Conservation (phyloP, 2,329 filamentous ascomycete genomes). For the Zymoseptoria pseudotritici region DNA sequence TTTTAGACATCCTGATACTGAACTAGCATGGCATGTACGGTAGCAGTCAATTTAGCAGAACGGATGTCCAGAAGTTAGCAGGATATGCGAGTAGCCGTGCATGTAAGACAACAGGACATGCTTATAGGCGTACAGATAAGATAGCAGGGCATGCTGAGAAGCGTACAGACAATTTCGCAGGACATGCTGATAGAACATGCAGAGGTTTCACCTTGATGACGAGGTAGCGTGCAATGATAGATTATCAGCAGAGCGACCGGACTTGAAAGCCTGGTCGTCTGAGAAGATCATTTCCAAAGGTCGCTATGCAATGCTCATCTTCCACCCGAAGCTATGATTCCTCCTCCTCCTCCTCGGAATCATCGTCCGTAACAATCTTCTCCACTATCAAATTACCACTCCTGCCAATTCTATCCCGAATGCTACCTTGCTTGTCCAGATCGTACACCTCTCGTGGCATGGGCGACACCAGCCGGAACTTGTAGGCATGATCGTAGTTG, state of each 20-base stretch:
- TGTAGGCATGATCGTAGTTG: slow-evolving; percentile 71
- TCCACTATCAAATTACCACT: slow-evolving; percentile 90
- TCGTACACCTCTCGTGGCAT: slow-evolving; percentile 79
- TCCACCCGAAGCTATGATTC: background rate
- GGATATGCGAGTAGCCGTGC: no score
- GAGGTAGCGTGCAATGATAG: no score
- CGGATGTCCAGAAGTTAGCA: background rate
- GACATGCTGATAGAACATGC: background rate
- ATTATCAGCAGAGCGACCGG: no score
- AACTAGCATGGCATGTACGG: background rate
- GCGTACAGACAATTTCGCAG: background rate
- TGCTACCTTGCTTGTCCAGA: slow-evolving; percentile 55
- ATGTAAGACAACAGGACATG: background rate
- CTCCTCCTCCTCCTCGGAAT: slow-evolving; percentile 42
- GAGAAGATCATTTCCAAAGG: no score
- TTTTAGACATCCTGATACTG: no score
- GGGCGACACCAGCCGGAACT: slow-evolving; percentile 76
- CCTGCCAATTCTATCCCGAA: slow-evolving; percentile 67
- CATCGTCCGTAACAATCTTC: slow-evolving; percentile 49
- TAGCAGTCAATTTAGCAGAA: background rate
- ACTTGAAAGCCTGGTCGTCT: no score
- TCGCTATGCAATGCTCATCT: no score
- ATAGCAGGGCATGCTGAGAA: background rate
- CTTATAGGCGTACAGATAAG: background rate
- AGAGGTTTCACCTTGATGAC: background rate